Base-by-base conservation (phyloP, 2,329 filamentous ascomycete genomes). In the Alternaria sp. region DNA sequence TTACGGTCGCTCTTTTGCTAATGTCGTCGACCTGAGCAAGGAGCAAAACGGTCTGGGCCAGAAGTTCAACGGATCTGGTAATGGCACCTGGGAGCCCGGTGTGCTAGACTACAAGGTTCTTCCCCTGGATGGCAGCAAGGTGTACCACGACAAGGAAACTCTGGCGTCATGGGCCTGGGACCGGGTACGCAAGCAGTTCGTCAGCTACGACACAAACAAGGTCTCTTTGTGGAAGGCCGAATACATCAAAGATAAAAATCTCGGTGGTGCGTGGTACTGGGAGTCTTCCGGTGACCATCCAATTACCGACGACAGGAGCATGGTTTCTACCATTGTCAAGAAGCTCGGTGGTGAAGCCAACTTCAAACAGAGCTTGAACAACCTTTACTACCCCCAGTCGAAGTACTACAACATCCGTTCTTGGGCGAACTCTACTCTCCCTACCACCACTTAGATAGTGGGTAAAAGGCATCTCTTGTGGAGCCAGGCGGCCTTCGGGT, bases 11-110 rank as follows among this genome's bases (percentile, higher is more conserved):
- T 63, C 66, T 1, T 74, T 72, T 31, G 64, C 62, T 26, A 69
- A 73, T 51, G 67, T 66, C 23, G 48, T 64, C 21, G 70, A 69
- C 11, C 54, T 68, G 26, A 62, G 56, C 58, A 52, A 46, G 36
- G 40, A 54, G 17, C 36, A 39, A 21, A 84, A 90, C 37, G 92
- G 92, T 0, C 44, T 65, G 14, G 71, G 70, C 13, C 60, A 67
- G 40, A 51, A 29, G 9, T 74, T 72, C 65, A 69, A 65, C 40
- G 72, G 72, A 39, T 63, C 64, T 7, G 67, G 70, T 29, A 51
- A 63, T 4, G 71, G 72, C 8, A 66, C 61, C 5, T 73, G 63
- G 60, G 71, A 72, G 51, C 46, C 63, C 1, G 72, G 72, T 24
- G 58, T 60, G n/a, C 62, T 67, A 8, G 72, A 74, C 58, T 73